phyloP scores from a whole-genome alignment of 2,329 filamentous ascomycete genomes.

The Exophiala viscosa region DNA sequence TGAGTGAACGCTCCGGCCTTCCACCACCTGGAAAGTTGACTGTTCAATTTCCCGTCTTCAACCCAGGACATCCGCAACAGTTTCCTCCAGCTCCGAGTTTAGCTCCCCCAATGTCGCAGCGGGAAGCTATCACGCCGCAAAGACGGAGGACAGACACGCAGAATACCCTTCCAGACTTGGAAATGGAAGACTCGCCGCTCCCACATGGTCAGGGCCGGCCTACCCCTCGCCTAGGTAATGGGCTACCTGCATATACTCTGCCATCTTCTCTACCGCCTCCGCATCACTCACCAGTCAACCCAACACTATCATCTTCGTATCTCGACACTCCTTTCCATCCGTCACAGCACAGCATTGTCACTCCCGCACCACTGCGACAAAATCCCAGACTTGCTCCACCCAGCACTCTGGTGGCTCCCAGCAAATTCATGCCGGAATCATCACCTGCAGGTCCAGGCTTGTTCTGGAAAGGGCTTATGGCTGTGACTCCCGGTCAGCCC shows the following conservation, averaged over 20 bases:
- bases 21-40: conserved; percentile 16
- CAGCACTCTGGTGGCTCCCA: conserved; percentile 48
- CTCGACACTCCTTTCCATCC: conserved; percentile 42
- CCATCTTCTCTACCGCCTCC: conserved; percentile 22
- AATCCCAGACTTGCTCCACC: conserved; percentile 48
- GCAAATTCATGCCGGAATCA: conserved; percentile 51
- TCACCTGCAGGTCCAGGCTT: conserved; percentile 42
- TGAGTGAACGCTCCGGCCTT: conserved; percentile 7
- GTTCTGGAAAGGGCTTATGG: conserved; percentile 48
- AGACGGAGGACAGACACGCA: conserved; percentile 37
- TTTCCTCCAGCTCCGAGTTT: conserved; percentile 19
- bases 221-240: conserved; percentile 26
- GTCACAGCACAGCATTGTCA: conserved; percentile 43
- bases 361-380: conserved; percentile 47
- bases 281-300: conserved; percentile 36
- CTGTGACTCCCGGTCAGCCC: conserved; percentile 26
- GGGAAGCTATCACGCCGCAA: conserved; percentile 47
- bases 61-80: conserved; percentile 8
- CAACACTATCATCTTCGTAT: conserved; percentile 47
- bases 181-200: conserved; percentile 40
- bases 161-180: conserved; percentile 36
- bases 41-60: conserved; percentile 23
- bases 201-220: conserved; percentile 34
- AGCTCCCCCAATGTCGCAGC: conserved; percentile 40
- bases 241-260: conserved; percentile 23